A percentile compares a stretch with the other conserved stretches of the same genome.
These are phyloP conservation scores for Alternaria dauci DNA, from an alignment of 2,329 filamentous ascomycete species.

Conservation along the genomic window DNA sequence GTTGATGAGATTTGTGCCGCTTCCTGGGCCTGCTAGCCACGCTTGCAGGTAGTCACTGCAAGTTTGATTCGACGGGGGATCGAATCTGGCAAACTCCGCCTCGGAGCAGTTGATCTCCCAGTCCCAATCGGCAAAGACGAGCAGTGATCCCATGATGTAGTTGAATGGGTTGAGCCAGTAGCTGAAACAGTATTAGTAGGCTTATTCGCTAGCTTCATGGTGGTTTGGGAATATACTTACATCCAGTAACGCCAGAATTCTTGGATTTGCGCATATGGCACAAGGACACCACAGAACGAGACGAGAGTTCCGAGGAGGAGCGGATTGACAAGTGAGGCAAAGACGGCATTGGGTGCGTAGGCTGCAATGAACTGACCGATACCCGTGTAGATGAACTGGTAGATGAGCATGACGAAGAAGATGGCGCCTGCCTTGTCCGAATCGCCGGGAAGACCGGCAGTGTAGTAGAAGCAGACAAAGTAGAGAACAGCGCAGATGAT, in stretches of 20 bases:
- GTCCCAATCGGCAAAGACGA: constrained; percentile 54
- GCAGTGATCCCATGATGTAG: constrained; percentile 53
- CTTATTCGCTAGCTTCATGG: background rate
- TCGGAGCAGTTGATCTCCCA: constrained; percentile 50
- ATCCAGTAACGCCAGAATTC: constrained; percentile 70
- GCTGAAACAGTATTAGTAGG: background rate
- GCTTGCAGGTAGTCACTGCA: constrained; percentile 62
- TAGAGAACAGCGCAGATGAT: constrained; percentile 68
- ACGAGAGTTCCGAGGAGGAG: constrained; percentile 32
- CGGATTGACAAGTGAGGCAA: constrained; percentile 63
- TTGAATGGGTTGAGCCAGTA: constrained; percentile 55
- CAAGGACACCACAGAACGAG: constrained; percentile 64
- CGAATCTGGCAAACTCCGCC: constrained; percentile 53
- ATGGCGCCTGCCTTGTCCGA: constrained; percentile 64
- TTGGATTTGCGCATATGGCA: constrained; percentile 67
- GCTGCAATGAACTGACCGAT: constrained; percentile 66
- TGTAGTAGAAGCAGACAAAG: constrained; percentile 73
- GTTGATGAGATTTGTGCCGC: constrained; percentile 64
- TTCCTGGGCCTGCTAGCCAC: constrained; percentile 19
- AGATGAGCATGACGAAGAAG: constrained; percentile 61
- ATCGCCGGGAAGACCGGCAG: constrained; percentile 38
- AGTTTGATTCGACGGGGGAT: constrained; percentile 61
- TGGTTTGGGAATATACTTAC: background rate
- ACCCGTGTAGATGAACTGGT: constrained; percentile 68
- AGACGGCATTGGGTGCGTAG: constrained; percentile 54